These are phyloP conservation scores for Ulota crispa DNA, from an alignment of 225 moss, liverwort and hornwort genomes.

Conservation along the genomic window DNA sequence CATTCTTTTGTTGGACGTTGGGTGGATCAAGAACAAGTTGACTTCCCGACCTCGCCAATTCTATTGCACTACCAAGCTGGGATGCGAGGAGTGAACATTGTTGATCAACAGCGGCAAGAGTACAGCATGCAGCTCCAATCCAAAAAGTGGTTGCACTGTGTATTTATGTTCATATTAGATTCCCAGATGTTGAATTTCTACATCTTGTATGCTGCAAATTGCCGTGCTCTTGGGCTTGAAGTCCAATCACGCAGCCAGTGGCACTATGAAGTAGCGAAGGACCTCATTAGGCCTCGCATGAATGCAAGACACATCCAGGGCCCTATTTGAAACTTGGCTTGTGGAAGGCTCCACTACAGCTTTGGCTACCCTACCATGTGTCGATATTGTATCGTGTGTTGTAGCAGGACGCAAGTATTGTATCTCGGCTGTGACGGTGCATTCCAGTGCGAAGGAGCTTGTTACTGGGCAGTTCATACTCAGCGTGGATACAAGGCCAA, in stretches of 20 bases:
- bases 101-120: background rate
- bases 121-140: background rate
- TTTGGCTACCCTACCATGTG: rapidly evolving
- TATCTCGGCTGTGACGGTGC: rapidly evolving
- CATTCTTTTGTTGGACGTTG: background rate
- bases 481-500: too few species aligned
- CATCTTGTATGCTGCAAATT: background rate
- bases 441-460: too few species aligned
- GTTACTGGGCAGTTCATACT: too few species aligned
- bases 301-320: too few species aligned
- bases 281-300: too few species aligned
- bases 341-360: too few species aligned
- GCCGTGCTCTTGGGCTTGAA: background rate
- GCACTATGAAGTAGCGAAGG: too few species aligned
- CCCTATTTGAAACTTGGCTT: too few species aligned
- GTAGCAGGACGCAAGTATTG: rapidly evolving
- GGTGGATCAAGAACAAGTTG: background rate
- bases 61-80: background rate
- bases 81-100: background rate
- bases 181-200: background rate
- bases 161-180: background rate
- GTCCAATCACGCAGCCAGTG: too few species aligned
- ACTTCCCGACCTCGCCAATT: background rate
- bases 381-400: too few species aligned
- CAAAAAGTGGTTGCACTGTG: too few species aligned